These are phyloP conservation scores for Psidium guajava DNA, from an alignment of 345 rosid genomes.

Conservation along the genomic window DNA sequence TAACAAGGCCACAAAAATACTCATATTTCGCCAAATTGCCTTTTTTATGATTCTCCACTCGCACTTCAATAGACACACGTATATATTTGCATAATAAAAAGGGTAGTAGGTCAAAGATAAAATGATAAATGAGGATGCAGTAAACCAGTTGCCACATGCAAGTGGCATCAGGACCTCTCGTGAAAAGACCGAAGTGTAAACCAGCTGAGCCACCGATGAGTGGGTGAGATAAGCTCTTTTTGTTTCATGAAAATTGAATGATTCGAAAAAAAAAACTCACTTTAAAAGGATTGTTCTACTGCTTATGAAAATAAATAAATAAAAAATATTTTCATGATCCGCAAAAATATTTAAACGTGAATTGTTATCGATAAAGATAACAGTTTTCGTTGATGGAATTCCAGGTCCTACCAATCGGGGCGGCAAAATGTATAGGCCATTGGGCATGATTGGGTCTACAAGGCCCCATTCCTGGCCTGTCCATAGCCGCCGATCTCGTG, in stretches of 20 bases:
- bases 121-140: background rate
- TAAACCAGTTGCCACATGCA: background rate
- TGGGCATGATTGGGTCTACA: background rate
- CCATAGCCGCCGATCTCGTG: background rate
- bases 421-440: background rate
- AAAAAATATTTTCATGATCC: background rate
- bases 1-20: background rate
- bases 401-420: background rate
- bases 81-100: background rate
- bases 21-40: background rate
- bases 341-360: background rate
- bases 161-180: no score
- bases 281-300: fast-evolving
- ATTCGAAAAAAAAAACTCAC: background rate
- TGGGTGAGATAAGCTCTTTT: no score
- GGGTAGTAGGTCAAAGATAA: background rate
- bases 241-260: background rate
- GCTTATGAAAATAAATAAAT: background rate
- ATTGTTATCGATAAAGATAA: background rate
- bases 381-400: background rate
- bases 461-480: background rate
- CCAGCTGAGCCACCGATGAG: no score
- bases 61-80: no score
- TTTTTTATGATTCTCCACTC: background rate
- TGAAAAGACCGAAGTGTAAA: no score